A percentile compares a stretch with the other conserved stretches of the same genome.
phyloP scores from a whole-genome alignment of 352 stramenopile species.

The Thraustotheca clavata region DNA sequence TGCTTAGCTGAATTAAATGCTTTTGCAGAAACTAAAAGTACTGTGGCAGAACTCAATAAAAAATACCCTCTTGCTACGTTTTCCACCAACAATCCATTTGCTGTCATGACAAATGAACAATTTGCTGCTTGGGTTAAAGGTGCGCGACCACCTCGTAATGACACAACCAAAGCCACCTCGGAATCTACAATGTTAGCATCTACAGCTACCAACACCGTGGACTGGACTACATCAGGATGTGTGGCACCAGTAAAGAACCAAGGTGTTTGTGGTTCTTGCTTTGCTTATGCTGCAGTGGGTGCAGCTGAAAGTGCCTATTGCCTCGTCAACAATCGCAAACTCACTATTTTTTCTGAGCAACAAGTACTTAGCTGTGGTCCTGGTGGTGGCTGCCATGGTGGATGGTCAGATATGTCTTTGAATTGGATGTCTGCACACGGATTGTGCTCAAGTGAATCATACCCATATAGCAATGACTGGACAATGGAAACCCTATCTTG shows the following conservation, averaged over 20 bases:
- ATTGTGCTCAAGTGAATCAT: constrained; percentile 67
- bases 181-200: constrained; percentile 39
- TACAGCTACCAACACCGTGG: constrained; percentile 41
- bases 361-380: constrained; percentile 1
- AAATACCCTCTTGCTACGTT: background rate
- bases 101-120: background rate
- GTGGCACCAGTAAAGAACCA: constrained; percentile 25
- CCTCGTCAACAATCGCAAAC: constrained; percentile 8
- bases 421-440: constrained; percentile 52
- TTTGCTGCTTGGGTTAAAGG: constrained; percentile 19
- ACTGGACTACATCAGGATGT: constrained; percentile 24
- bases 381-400: constrained; percentile 3
- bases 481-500: constrained; percentile 27
- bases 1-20: background rate
- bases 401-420: background rate
- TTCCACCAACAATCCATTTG: background rate
- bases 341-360: constrained; percentile 1
- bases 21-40: background rate
- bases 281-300: constrained; percentile 10
- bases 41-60: background rate
- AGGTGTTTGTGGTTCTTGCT: constrained; percentile 24
- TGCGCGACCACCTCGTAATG: background rate
- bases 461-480: constrained; percentile 66
- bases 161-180: constrained; percentile 24
- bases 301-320: constrained; percentile 28